These are phyloP conservation scores for Kazachstania sp. DNA, from an alignment of 1,139 yeast genomes.

Conservation along the genomic window DNA sequence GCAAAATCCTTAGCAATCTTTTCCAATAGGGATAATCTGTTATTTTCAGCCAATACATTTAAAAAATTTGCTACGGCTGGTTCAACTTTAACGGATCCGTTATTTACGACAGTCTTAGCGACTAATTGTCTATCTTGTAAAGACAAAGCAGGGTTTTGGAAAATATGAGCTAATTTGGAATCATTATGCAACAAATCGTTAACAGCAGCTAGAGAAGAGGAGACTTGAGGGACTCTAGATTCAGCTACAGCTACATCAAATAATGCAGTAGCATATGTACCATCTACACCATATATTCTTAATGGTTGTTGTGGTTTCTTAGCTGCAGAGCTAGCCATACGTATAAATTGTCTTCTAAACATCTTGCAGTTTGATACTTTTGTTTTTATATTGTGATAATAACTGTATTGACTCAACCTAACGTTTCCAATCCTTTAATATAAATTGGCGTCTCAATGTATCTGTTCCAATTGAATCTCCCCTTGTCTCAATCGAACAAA, in stretches of 20 bases:
- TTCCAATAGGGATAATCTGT: constrained; percentile 70
- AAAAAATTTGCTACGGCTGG: constrained; percentile 71
- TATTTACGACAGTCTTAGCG: constrained; percentile 49
- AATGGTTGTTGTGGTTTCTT: constrained; percentile 4
- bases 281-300: constrained; percentile 76
- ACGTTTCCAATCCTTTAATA: background rate
- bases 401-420: background rate
- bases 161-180: constrained; percentile 49
- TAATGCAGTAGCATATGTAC: constrained; percentile 93
- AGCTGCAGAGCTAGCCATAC: constrained; percentile 44
- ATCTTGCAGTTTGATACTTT: constrained; percentile 29
- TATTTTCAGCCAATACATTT: constrained; percentile 84
- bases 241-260: constrained; percentile 87
- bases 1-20: constrained; percentile 65
- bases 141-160: constrained; percentile 80
- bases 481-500: background rate
- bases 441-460: background rate
- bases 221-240: constrained; percentile 65
- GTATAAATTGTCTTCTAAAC: constrained; percentile 61
- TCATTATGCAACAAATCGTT: constrained; percentile 52
- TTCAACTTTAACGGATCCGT: constrained; percentile 51
- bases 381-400: too few relatives aligned
- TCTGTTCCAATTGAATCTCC: background rate
- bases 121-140: constrained; percentile 64
- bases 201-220: constrained; percentile 56